Percentiles rank a stretch among this genome's conserved stretches.
phyloP scores from a whole-genome alignment of 2,329 filamentous ascomycete genomes.

The Aureobasidium namibiae region DNA sequence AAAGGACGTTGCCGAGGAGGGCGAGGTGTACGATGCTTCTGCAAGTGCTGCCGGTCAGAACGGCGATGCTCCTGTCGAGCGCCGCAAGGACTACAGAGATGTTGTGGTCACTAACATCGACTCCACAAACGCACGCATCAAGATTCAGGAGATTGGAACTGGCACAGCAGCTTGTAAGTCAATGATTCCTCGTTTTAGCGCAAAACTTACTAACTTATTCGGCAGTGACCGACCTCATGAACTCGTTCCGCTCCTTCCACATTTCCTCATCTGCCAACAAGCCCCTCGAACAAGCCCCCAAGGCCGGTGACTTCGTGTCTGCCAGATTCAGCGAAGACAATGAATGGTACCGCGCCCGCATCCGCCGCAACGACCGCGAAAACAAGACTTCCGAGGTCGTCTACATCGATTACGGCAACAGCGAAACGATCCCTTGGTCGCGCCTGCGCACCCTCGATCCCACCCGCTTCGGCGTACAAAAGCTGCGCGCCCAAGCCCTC shows the following conservation, averaged over 20 bases:
- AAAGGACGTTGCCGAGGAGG: conserved; percentile 59
- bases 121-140: conserved; percentile 64
- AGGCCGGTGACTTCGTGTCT: conserved; percentile 84
- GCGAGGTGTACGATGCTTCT: conserved; percentile 33
- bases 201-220: neutral
- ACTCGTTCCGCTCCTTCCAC: conserved; percentile 84
- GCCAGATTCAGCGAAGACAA: conserved; percentile 84
- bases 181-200: neutral
- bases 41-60: conserved; percentile 39
- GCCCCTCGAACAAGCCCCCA: conserved; percentile 66
- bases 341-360: conserved; percentile 88
- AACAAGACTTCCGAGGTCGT: conserved; percentile 82
- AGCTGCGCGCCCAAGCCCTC: conserved; percentile 76
- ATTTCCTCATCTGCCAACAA: conserved; percentile 72
- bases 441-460: conserved; percentile 73
- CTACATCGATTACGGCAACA: conserved; percentile 96
- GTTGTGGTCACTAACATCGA: conserved; percentile 89
- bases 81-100: conserved; percentile 86
- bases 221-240: conserved; percentile 72
- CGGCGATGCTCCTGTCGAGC: conserved; percentile 48
- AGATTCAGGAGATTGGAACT: conserved; percentile 82
- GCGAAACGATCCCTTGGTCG: conserved; percentile 78
- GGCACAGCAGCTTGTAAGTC: conserved; percentile 59
- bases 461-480: conserved; percentile 68
- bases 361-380: conserved; percentile 86